Evolutionary conservation across 2,329 filamentous ascomycete genomes (phyloP), one percentile per base, ranked within the genome.

Genomic region (Neoarthrinium moseri): DNA sequence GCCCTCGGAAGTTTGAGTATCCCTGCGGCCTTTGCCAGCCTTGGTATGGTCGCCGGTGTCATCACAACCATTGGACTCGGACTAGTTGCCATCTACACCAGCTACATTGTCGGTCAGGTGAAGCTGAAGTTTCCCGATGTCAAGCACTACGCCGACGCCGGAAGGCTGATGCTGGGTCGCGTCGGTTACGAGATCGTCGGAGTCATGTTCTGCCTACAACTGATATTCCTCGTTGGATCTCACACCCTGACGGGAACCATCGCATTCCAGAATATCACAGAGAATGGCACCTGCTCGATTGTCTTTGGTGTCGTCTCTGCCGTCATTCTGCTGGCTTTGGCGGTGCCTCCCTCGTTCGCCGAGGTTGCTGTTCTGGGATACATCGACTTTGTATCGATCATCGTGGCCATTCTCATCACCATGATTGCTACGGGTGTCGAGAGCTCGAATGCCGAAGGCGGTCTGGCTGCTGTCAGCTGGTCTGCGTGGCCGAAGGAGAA

Each of bases 221-320:
- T 85, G 20, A 61, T 81, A n/a, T 84, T 86, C 65, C 74, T 84
- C 57, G 81, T 84, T 69, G 79, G 74, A 5, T 81, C 79, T 35
- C 83, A 86, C 57, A 68, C 84, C 22, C 67, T 84, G 42, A 82
- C 79, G 2, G 84, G 84, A 56, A 73, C 71, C 17, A 78, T 84
- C 53, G 80, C 80, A 47, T 73, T 84, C 65, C 81, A 83, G 51
- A 77, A 73, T 13, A 66, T 85, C 48, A 80, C 79, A 2, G 59
- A 72, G 17, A 73, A 81, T 56, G 74, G 69, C 2, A 68, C 73
- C 4, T 86, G 81, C 59, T 79, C 79, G 1, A 73, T 84, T 50
- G 67, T 78, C 1, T 85, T 80, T 57, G 75, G 73, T 11, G 64
- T 80, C n/a, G 65, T 79, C 3, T 81, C 78, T 2, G 64, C 79